These are phyloP conservation scores for Alternaria longipes DNA, from an alignment of 2,329 filamentous ascomycete species.

Conservation along the genomic window DNA sequence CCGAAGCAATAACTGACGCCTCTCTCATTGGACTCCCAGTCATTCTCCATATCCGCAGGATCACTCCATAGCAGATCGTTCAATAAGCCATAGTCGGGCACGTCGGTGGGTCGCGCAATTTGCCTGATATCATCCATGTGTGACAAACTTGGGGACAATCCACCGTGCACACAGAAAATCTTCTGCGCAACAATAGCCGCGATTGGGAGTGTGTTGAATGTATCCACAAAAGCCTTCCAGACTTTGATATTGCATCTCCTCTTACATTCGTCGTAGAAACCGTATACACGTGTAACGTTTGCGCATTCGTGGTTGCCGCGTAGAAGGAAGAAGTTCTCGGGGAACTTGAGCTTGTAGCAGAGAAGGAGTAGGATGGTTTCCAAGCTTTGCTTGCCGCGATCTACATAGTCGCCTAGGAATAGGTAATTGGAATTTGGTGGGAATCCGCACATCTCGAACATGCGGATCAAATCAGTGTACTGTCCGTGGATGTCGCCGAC, in stretches of 20 bases:
- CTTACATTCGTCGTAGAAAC: slow-evolving; percentile 99
- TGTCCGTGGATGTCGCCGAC: slow-evolving; percentile 97
- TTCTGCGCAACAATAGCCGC: slow-evolving; percentile 96
- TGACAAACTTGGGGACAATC: slow-evolving; percentile 86
- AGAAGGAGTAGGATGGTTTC: slow-evolving; percentile 93
- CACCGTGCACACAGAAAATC: slow-evolving; percentile 97
- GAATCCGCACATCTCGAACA: slow-evolving; percentile 99
- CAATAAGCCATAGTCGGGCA: slow-evolving; percentile 93
- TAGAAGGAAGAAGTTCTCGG: slow-evolving; percentile 95
- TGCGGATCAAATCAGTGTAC: slow-evolving; percentile 92
- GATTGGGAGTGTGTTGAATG: slow-evolving; percentile 94
- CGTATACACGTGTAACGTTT: slow-evolving; percentile 94
- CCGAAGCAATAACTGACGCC: slow-evolving; percentile 99
- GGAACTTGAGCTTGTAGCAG: slow-evolving; percentile 97
- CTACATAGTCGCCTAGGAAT: slow-evolving; percentile 95
- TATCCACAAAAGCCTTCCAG: slow-evolving; percentile 98
- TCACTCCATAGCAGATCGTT: slow-evolving; percentile 98
- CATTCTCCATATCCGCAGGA: slow-evolving; percentile 95
- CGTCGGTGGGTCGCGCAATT: slow-evolving; percentile 94
- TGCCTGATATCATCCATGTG: slow-evolving; percentile 99
- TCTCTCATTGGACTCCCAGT: slow-evolving; percentile 97
- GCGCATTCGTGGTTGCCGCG: slow-evolving; percentile 97
- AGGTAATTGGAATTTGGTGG: slow-evolving; percentile 91
- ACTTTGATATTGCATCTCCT: slow-evolving; percentile 94
- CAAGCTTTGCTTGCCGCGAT: slow-evolving; percentile 92